Conservation (phyloP, 2,329 filamentous ascomycete genomes). For the Sporothrix variecibatus region DNA sequence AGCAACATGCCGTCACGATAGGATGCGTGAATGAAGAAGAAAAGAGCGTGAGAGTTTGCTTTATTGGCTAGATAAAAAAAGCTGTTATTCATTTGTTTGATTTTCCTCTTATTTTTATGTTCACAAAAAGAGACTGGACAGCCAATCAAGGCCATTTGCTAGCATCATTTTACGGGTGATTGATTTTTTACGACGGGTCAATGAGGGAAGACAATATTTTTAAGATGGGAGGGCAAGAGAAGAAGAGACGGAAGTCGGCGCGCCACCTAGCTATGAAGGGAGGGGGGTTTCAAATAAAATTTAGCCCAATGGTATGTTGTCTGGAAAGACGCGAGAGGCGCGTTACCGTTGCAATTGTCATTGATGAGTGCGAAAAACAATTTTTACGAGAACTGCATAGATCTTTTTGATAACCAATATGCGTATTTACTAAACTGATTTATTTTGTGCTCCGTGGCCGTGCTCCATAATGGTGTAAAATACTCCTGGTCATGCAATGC, state of each 20-base stretch:
- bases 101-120: not conserved
- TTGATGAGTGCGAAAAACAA: too few species aligned
- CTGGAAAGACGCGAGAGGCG: too few species aligned
- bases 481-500: not conserved
- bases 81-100: not conserved
- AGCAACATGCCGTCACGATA: not conserved
- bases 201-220: not conserved
- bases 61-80: slow-evolving; percentile 10
- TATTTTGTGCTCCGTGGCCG: too few species aligned
- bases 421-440: too few species aligned
- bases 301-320: too few species aligned
- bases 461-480: not conserved
- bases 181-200: not conserved
- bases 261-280: too few species aligned
- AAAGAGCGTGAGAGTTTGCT: not conserved
- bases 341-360: too few species aligned
- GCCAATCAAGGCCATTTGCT: too few species aligned
- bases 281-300: too few species aligned
- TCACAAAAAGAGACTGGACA: slow-evolving; percentile 3
- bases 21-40: not conserved
- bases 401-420: too few species aligned
- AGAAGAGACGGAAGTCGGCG: not conserved
- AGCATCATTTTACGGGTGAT: not conserved
- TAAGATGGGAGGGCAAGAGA: not conserved
- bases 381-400: too few species aligned